A percentile compares a stretch with the other conserved stretches of the same genome.
Conservation (phyloP, 371 early-diverging fungal genomes). For the Haplosporangium sp. region DNA sequence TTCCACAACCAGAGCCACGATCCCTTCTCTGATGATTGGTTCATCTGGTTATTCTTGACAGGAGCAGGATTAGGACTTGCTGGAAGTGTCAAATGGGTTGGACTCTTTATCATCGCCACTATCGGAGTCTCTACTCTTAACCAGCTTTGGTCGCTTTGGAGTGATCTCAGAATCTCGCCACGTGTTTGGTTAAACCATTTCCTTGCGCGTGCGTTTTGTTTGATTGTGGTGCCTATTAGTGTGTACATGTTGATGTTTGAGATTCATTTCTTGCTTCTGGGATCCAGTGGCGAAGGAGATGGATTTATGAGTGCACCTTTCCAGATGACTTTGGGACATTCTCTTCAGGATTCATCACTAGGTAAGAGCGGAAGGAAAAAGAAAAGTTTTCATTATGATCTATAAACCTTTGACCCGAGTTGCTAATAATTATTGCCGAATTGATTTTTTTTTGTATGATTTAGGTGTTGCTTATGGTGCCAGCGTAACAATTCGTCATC, state of each 20-base stretch:
- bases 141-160: slow-evolving; percentile 92
- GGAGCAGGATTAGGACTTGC: slow-evolving; percentile 80
- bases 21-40: slow-evolving; percentile 77
- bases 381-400: too few species aligned
- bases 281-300: slow-evolving; percentile 82
- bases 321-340: slow-evolving; percentile 71
- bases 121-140: slow-evolving; percentile 87
- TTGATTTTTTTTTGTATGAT: neutral
- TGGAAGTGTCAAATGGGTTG: slow-evolving; percentile 89
- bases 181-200: slow-evolving; percentile 62
- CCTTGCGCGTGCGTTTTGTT: slow-evolving; percentile 70
- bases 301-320: slow-evolving; percentile 84
- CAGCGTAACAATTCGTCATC: slow-evolving; percentile 79
- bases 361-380: slow-evolving; percentile 1
- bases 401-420: neutral
- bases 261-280: slow-evolving; percentile 82
- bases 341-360: slow-evolving; percentile 38
- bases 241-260: slow-evolving; percentile 88
- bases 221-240: slow-evolving; percentile 83
- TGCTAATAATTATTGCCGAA: neutral
- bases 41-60: slow-evolving; percentile 77
- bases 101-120: slow-evolving; percentile 87
- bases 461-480: slow-evolving; percentile 87
- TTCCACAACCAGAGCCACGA: slow-evolving; percentile 65
- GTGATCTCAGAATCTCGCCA: slow-evolving; percentile 67